Evolutionary conservation across 2,329 filamentous ascomycete genomes (phyloP), one percentile per base, ranked within the genome.

Genomic region (Monosporascus sp.): DNA sequence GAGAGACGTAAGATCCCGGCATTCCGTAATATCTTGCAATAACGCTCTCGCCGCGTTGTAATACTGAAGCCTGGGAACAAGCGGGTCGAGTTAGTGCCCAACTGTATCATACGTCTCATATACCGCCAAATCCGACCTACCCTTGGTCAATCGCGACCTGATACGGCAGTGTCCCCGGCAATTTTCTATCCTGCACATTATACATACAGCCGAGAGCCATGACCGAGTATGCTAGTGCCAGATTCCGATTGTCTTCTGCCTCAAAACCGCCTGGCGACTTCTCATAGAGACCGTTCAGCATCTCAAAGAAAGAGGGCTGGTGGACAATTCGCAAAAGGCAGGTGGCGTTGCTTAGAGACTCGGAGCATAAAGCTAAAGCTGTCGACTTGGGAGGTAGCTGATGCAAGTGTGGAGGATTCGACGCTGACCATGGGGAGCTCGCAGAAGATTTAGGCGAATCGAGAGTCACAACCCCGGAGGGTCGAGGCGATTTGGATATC

Each of bases 1-100:
- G 8, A 93, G 73, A 1, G 88, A 88, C 20, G 78, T 81, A 44
- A 93, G 74, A 64, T 92, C 88, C 47, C 88, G 83, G 60, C 88
- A 91, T 54, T 86, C 83, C 1, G 82, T 83, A 44, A 85, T 74
- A 56, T 86, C 83, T 52, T 82, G 77, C 47, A 92, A 72, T 53
- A 91, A 75, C 44, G 81, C 73, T 51, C 87, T 80, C 5, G 88
- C 82, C 3, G 80, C 79, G 60, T 81, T 82, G 66, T 90, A 91
- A 58, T 89, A 93, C 73, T 88, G 89, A 57, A 87, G 77, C 31
- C 89, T 91, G 63, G 22, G 2, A 27, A 56, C 47, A 46, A 14
- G 27, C n/a, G 18, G 18, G 31, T 14, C 6, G 36, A 51, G 58
- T 70, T 55, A 70, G 61, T 48, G 25, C 4, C 17, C 22, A 17